Conservation (phyloP, 2,329 filamentous ascomycete genomes). For the Monosporascus sp. region DNA sequence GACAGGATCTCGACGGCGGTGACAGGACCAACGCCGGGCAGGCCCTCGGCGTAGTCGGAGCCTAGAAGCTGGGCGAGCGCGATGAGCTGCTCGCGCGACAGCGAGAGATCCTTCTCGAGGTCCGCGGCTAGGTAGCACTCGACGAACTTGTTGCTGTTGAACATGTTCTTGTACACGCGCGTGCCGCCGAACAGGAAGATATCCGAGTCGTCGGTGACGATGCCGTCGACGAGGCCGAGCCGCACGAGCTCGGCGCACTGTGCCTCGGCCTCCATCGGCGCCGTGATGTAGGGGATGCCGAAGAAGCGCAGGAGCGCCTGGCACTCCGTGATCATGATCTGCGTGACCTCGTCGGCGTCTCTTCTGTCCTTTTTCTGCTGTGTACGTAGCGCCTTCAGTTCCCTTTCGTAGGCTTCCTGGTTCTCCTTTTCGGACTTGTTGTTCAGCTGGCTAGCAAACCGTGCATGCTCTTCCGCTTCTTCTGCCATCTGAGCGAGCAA, state of each 20-base stretch:
- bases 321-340: slow-evolving; percentile 93
- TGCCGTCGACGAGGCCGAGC: slow-evolving; percentile 87
- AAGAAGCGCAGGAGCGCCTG: slow-evolving; percentile 87
- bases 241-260: slow-evolving; percentile 89
- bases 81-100: slow-evolving; percentile 83
- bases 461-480: slow-evolving; percentile 89
- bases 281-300: slow-evolving; percentile 92
- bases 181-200: slow-evolving; percentile 96
- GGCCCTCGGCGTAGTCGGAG: slow-evolving; percentile 90
- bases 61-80: slow-evolving; percentile 85
- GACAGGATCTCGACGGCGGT: slow-evolving; percentile 91
- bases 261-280: slow-evolving; percentile 97
- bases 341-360: slow-evolving; percentile 94
- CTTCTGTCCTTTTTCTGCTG: slow-evolving; percentile 95
- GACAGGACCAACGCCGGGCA: slow-evolving; percentile 87
- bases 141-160: slow-evolving; percentile 96
- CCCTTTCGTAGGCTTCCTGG: slow-evolving; percentile 75
- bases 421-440: slow-evolving; percentile 65
- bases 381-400: slow-evolving; percentile 79
- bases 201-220: slow-evolving; percentile 96
- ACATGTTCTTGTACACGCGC: slow-evolving; percentile 99
- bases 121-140: slow-evolving; percentile 88
- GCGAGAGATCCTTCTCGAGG: slow-evolving; percentile 81
- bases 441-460: slow-evolving; percentile 85
- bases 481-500: slow-evolving; percentile 78